Evolutionary conservation across 257 asterid genomes (phyloP).

Genomic region (Rhazya stricta): DNA sequence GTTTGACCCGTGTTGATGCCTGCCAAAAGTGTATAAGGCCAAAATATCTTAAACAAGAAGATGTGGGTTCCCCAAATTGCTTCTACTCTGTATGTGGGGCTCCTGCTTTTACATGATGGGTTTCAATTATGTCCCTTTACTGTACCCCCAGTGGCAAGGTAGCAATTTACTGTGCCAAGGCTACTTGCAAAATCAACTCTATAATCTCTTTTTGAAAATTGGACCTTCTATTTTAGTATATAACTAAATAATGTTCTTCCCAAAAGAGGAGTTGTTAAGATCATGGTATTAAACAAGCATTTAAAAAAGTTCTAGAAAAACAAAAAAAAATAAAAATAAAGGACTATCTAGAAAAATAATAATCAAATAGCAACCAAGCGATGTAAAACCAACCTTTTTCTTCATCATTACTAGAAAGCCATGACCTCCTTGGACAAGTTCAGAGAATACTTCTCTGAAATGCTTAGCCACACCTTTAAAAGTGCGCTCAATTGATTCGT

Average conservation of each 20-base stretch:
- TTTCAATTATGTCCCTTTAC: no score
- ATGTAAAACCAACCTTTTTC: constrained; percentile 68
- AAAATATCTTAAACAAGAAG: not conserved
- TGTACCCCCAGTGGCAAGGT: not conserved
- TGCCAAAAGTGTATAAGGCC: not conserved
- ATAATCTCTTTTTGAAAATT: not conserved
- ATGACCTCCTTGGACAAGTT: constrained; percentile 98
- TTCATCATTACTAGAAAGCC: constrained; percentile 92
- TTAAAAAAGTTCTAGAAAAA: no score
- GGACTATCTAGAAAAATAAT: no score
- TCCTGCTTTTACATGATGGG: no score
- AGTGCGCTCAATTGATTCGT: constrained; percentile 97
- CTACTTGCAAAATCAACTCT: not conserved
- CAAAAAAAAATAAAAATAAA: no score
- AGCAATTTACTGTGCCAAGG: not conserved
- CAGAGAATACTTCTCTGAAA: constrained; percentile 94
- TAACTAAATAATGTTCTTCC: not conserved
- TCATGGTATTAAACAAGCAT: not conserved
- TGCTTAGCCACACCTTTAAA: constrained; percentile 97
- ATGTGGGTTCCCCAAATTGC: not conserved
- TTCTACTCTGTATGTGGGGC: not conserved
- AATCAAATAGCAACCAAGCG: constrained; percentile 10
- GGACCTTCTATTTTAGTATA: not conserved
- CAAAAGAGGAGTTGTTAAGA: not conserved
- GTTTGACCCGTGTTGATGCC: no score